Base-by-base conservation (phyloP, 176 grass and related monocot genomes). In the Bothriochloa decipiens region DNA sequence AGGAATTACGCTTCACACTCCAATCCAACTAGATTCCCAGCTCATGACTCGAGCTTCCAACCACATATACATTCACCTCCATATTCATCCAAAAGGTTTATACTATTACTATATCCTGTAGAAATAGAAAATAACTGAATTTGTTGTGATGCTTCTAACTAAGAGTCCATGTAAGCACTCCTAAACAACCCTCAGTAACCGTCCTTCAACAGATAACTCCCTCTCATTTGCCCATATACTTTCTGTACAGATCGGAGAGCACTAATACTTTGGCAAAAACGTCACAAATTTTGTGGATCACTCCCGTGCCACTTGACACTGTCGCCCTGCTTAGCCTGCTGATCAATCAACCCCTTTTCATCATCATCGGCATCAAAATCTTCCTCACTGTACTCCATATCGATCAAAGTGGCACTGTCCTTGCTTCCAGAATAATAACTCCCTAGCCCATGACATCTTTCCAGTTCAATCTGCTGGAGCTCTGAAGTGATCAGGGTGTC, bases 401-500 rank as follows among this genome's bases (percentile, higher is more conserved):
- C 83, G 18, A 95, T 92, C 27, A 75, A 81, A 43, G 73, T 71
- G 20, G 33, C 33, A 16, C 60, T 74, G 23, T 81, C 81, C 72
- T 89, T 82, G 32, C 80, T 72, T 68, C 78, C 81, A 74, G 35
- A 46, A 29, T 74, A 55, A 36, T 64, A 62, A 3, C 23, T 36
- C 45, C 65, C 65, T 16, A 39, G 14, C 4, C 55, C 67, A 50
- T 50, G 74, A 17, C 62, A 67, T 28, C 82, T 82, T 53, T 82
- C 84, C 70, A 88, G 26, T 53, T 95, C 87, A 52, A 95, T 84
- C 81, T 85, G 85, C 47, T 93, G 82, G 33, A 98, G 55, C 85
- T 98, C 96, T 32, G 91, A 81, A 13, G 77, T 18, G 43, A 95
- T 89, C 55, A 98, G 50, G 8, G 78, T 45, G 78, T 95, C 81